phyloP scores from a whole-genome alignment of 805 yeast species.

The Cyberlindnera mrakii region DNA sequence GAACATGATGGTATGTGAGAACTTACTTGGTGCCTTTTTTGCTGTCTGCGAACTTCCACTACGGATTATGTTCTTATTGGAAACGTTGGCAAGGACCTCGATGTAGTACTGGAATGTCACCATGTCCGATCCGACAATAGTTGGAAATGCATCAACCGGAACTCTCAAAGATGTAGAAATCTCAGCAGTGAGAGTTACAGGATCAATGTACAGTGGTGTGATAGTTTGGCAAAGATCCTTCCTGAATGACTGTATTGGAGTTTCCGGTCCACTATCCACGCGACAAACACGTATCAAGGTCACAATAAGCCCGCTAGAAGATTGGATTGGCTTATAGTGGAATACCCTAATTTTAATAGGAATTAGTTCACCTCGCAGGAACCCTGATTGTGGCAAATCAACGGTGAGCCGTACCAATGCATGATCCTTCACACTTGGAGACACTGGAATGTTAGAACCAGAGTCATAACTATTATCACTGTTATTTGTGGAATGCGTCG shows the following conservation, averaged over 20 bases:
- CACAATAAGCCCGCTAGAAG: conserved; percentile 66
- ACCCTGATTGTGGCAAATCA: conserved; percentile 58
- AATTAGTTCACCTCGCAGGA: conserved; percentile 69
- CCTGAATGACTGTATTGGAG: conserved; percentile 51
- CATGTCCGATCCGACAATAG: conserved; percentile 62
- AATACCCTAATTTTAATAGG: conserved; percentile 63
- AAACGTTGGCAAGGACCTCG: conserved; percentile 76
- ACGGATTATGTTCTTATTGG: conserved; percentile 45
- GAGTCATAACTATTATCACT: conserved; percentile 20
- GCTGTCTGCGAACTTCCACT: conserved; percentile 18
- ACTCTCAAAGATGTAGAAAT: conserved; percentile 60
- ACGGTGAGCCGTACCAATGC: conserved; percentile 34
- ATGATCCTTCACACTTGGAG: conserved; percentile 5
- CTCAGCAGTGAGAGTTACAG: conserved; percentile 48
- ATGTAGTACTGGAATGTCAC: conserved; percentile 81
- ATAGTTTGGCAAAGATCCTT: conserved; percentile 78
- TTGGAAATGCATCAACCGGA: conserved; percentile 84
- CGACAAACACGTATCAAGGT: conserved; percentile 79
- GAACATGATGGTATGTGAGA: conserved; percentile 20
- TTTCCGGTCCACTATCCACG: conserved; percentile 52
- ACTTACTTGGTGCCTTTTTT: conserved; percentile 15
- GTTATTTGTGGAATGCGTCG: conserved; percentile 14
- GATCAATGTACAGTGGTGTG: conserved; percentile 75
- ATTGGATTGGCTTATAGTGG: conserved; percentile 67
- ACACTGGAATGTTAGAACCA: conserved; percentile 2